phyloP scores from a whole-genome alignment of 176 grass and related monocot genomes.

The Oryza punctata region DNA sequence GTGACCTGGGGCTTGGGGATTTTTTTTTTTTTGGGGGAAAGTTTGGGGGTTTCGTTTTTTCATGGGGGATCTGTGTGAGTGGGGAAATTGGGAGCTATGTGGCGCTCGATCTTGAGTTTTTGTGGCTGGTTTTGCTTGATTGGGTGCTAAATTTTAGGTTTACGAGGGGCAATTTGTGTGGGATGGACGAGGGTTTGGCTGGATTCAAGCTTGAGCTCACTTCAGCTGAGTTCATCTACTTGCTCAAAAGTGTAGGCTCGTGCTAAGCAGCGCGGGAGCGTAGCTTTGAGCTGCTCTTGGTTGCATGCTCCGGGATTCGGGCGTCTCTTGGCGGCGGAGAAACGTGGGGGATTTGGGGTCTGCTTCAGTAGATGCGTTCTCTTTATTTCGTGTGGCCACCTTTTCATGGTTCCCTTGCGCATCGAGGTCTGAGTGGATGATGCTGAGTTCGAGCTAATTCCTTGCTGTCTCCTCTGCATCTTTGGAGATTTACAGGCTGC shows the following conservation, averaged over 20 bases:
- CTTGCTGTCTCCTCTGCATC: neutral
- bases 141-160: constrained; percentile 37
- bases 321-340: constrained; percentile 17
- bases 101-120: constrained; percentile 44
- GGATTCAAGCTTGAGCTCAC: constrained; percentile 51
- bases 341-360: constrained; percentile 49
- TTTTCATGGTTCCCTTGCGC: constrained; percentile 6
- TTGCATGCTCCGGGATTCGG: constrained; percentile 37
- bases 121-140: constrained; percentile 1
- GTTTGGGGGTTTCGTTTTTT: constrained; percentile 16
- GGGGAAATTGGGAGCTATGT: constrained; percentile 35
- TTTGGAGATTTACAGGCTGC: constrained; percentile 31
- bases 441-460: neutral
- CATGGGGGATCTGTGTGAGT: constrained; percentile 48
- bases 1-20: constrained; percentile 31
- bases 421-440: constrained; percentile 22
- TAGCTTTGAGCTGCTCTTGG: constrained; percentile 30
- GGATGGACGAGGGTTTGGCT: constrained; percentile 9
- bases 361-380: constrained; percentile 35
- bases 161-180: constrained; percentile 36
- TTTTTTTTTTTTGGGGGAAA: neutral
- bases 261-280: neutral
- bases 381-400: constrained; percentile 19
- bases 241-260: neutral
- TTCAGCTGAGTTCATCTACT: constrained; percentile 1